Percentiles rank a stretch among this genome's conserved stretches.
phyloP scores from a whole-genome alignment of 371 early-diverging fungal species.

The Entomophthora muscae region DNA sequence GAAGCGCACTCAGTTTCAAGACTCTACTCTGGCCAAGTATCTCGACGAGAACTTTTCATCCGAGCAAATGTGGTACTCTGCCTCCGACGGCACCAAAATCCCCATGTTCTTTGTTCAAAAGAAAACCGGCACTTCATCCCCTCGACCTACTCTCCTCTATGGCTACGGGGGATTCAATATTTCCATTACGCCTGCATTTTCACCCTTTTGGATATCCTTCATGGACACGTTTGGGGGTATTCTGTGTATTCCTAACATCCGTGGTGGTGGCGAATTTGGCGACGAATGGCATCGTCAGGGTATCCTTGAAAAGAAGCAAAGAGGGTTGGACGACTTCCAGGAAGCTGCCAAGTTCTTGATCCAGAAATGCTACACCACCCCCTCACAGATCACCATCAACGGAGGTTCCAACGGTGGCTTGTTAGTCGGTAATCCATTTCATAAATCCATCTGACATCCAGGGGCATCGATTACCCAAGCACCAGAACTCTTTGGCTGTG shows the following conservation, averaged over 20 bases:
- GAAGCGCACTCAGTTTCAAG: slow-evolving; percentile 13
- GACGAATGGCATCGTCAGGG: slow-evolving; percentile 27
- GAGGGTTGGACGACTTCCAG: slow-evolving; percentile 28
- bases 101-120: slow-evolving; percentile 36
- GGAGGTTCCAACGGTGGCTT: slow-evolving; percentile 59
- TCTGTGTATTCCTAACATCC: slow-evolving; percentile 17
- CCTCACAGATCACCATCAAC: slow-evolving; percentile 33
- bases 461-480: background rate
- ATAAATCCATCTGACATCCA: slow-evolving; percentile 14
- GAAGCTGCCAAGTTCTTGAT: slow-evolving; percentile 21
- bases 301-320: slow-evolving; percentile 20
- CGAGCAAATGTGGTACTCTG: slow-evolving; percentile 33
- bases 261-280: slow-evolving; percentile 29
- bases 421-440: slow-evolving; percentile 20
- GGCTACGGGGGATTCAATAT: slow-evolving; percentile 47
- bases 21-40: slow-evolving; percentile 21
- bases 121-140: slow-evolving; percentile 17
- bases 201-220: slow-evolving; percentile 21
- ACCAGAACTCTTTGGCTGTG: slow-evolving; percentile 31
- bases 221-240: slow-evolving; percentile 23
- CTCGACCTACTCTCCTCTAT: slow-evolving; percentile 20
- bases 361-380: slow-evolving; percentile 18
- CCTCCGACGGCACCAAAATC: slow-evolving; percentile 38
- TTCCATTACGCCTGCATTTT: slow-evolving; percentile 26
- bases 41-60: slow-evolving; percentile 23